Base-by-base conservation (phyloP, 441 rosid genomes). In the Hura crepitans region DNA sequence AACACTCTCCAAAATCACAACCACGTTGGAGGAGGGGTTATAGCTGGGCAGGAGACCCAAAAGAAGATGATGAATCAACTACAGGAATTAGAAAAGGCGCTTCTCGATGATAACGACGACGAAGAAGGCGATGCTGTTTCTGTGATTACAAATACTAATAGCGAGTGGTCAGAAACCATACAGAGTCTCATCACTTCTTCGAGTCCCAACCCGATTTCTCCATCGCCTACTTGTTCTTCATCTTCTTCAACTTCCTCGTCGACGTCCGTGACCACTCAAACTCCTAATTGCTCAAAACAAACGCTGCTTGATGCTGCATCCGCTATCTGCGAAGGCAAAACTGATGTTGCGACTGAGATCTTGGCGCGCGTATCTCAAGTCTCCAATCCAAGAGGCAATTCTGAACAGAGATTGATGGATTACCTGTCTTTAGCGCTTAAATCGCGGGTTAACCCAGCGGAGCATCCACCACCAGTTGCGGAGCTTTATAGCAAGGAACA, bases 111-210 rank as follows among this genome's bases (percentile, higher is more conserved):
- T 13, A 85, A 82, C 6, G 91, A 87, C 60, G 87, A 83, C 6
- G 91, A 82, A 0, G 87, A 77, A 61, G 86, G 79, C 10, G 96
- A 87, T 60, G 85, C 84, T 25, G 90, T 84, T 63, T 89, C 94
- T 1, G 97, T 82, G 37, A 84, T 90, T 53, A 90, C 97, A 0
- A 86, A 81, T 71, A 31, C 84, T 12, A 85, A 85, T 77, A 90
- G 87, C 80, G 97, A 94, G 76, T 90, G 97, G 97, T 87, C 86
- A 0, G 91, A 88, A 61, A 79, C 96, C 0, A 82, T 94, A 42
- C 91, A 86, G 61, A 81, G 73, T 74, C 84, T 90, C 81, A 85
- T 85, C 62, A 69, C 74, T 6, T 31, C 58, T 73, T 77, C 82
- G 17, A 76, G 71, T 39, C 78, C 79, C 9, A 83, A 81, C 61